Evolutionary conservation across 495 filamentous ascomycete species (phyloP).

Genomic region (Penicillium dipodomyicola): DNA sequence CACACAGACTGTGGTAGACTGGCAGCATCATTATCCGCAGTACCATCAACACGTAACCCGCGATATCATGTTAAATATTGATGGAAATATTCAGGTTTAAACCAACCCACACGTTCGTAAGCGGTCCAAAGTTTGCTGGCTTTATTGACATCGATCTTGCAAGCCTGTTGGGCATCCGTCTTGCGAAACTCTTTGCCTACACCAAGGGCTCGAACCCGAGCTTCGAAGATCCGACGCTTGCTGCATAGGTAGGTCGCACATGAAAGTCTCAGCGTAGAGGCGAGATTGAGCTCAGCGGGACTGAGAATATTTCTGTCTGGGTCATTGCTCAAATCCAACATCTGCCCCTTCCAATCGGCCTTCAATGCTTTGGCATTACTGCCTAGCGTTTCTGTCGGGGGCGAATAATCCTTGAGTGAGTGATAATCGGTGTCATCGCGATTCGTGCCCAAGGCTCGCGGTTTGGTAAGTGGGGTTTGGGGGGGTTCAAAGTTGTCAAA

Average conservation of each 20-base stretch:
- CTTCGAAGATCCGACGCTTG: conserved; percentile 90
- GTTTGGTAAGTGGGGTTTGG: conserved; percentile 36
- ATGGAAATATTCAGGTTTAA: conserved; percentile 61
- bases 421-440: conserved; percentile 86
- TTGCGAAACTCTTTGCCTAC: conserved; percentile 88
- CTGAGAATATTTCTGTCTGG: conserved; percentile 75
- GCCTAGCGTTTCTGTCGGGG: conserved; percentile 62
- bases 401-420: conserved; percentile 74
- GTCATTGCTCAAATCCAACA: conserved; percentile 76
- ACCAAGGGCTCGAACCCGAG: conserved; percentile 63
- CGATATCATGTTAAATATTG: conserved; percentile 45
- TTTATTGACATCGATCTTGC: conserved; percentile 99
- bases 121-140: conserved; percentile 92
- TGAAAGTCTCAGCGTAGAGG: conserved; percentile 76
- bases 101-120: conserved; percentile 88
- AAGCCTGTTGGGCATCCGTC: conserved; percentile 95
- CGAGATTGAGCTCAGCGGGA: conserved; percentile 73
- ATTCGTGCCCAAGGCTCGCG: conserved; percentile 52
- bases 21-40: background rate
- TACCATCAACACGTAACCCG: conserved; percentile 6
- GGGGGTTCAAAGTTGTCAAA: conserved; percentile 45
- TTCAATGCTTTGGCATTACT: conserved; percentile 69
- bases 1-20: background rate
- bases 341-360: conserved; percentile 82
- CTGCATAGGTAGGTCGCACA: conserved; percentile 91